Evolutionary conservation across 1,284 basidiomycete genomes (phyloP).

Genomic region (Bondarzewia mesenterica): DNA sequence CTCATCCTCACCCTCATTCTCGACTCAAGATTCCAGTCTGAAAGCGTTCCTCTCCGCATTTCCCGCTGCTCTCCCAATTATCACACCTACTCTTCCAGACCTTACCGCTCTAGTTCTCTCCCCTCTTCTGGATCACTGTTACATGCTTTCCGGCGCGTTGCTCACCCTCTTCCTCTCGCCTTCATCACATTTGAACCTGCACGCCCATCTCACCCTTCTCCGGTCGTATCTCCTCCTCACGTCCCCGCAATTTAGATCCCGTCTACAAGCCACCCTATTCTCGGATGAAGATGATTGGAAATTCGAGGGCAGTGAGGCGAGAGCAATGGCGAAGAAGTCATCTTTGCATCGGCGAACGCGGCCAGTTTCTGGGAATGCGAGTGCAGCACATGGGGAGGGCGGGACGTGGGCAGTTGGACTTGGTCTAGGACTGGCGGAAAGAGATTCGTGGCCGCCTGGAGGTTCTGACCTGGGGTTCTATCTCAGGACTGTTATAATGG

Average conservation of each 20-base stretch:
- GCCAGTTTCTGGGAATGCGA: neutral
- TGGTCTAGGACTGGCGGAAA: slow-evolving; percentile 58
- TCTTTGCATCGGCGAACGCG: neutral
- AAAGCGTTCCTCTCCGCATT: slow-evolving; percentile 45
- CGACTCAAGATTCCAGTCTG: slow-evolving; percentile 20
- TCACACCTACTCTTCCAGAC: slow-evolving; percentile 54
- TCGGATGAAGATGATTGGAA: slow-evolving; percentile 51
- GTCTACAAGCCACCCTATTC: slow-evolving; percentile 59
- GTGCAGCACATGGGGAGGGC: neutral
- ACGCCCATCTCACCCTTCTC: slow-evolving; percentile 55
- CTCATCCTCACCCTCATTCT: slow-evolving; percentile 16
- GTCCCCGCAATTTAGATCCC: slow-evolving; percentile 54
- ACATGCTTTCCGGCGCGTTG: slow-evolving; percentile 51
- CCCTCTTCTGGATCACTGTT: slow-evolving; percentile 48
- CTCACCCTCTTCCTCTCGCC: slow-evolving; percentile 51
- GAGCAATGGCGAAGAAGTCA: slow-evolving; percentile 20
- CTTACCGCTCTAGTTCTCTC: slow-evolving; percentile 51
- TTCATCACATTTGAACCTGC: slow-evolving; percentile 45
- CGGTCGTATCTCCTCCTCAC: slow-evolving; percentile 64
- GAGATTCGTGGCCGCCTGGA: slow-evolving; percentile 77
- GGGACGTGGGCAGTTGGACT: slow-evolving; percentile 65
- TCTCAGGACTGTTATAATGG: slow-evolving; percentile 72
- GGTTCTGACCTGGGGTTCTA: slow-evolving; percentile 77
- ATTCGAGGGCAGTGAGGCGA: slow-evolving; percentile 15
- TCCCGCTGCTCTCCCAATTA: slow-evolving; percentile 45